Evolutionary conservation across 192 early-diverging fungal genomes (phyloP), one percentile per base, ranked within the genome.

Genomic region (Coemansia furcata): DNA sequence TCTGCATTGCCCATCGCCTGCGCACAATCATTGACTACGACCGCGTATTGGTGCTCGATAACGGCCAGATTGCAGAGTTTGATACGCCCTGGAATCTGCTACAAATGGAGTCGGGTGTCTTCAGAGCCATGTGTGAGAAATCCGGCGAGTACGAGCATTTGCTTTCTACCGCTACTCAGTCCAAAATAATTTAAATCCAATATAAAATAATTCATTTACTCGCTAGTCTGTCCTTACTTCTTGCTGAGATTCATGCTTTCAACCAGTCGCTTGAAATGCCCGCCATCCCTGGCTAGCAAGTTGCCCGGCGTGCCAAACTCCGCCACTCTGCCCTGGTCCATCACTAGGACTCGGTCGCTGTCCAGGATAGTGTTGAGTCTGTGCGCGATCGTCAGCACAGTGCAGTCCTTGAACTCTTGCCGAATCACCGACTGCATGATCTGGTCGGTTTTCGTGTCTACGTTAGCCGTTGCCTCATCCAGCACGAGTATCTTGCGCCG

Each of bases 1-100:
- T 99, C 30, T 90, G 88, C 39, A 94, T 99, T 73, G 97, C 97
- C 1, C 97, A 98, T 68, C 87, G 95, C n/a, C 72, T 95, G 52
- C 84, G 88, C 43, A 95, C 95, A 0, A 88, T 97, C 54, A 91
- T 90, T 6, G 92, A 91, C 68, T 95, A 93, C 65, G 95, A 96
- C 71, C 84, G 89, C 11, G 86, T 96, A 15, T 60, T 95, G 66
- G 95, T 97, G 2, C 60, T 95, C 72, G 91, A 93, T 66, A 85
- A 86, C 21, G 96, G 96, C 6, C 47, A 66, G 29, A 64, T 97
- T 2, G 87, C 84, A 2, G 96, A 98, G 71, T 94, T 87, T 85
- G 95, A 93, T 67, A 86, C 87, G 14, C 96, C 96, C 1, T 80
- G 83, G 50, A 85, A 71, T 7, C 73, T 98, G 47, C 79, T 98